A percentile compares a stretch with the other conserved stretches of the same genome.
These are phyloP conservation scores for Austroboletus novae-zelandiae DNA, from an alignment of 1,284 basidiomycete genomes.

Conservation along the genomic window DNA sequence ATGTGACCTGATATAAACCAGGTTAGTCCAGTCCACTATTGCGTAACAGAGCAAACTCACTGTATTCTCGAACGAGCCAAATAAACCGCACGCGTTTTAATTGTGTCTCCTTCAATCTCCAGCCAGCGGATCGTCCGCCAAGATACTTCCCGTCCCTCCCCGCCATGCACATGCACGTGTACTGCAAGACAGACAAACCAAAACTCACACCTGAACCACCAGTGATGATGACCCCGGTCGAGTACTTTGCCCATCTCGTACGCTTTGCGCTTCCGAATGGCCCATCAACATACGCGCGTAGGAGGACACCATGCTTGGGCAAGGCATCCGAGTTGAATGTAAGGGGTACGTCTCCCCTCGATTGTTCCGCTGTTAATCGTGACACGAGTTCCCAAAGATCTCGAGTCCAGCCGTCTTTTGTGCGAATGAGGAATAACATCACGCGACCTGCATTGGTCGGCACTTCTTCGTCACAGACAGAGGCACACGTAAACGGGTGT, in stretches of 20 bases:
- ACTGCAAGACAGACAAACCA: slow-evolving; percentile 71
- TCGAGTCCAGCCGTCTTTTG: slow-evolving; percentile 74
- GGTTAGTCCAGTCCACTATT: background rate
- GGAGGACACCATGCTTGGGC: slow-evolving; percentile 51
- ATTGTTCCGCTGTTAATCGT: slow-evolving; percentile 36
- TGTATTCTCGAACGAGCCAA: slow-evolving; percentile 83
- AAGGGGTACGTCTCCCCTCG: slow-evolving; percentile 28
- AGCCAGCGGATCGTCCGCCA: slow-evolving; percentile 44
- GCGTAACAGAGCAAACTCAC: slow-evolving; percentile 40
- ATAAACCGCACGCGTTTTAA: slow-evolving; percentile 72
- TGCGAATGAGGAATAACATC: slow-evolving; percentile 74
- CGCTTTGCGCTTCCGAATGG: slow-evolving; percentile 77
- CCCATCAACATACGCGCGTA: slow-evolving; percentile 71
- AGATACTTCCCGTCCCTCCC: slow-evolving; percentile 48
- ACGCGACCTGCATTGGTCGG: slow-evolving; percentile 47
- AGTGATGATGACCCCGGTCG: slow-evolving; percentile 67
- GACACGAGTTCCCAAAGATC: slow-evolving; percentile 65
- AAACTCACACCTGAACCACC: slow-evolving; percentile 84
- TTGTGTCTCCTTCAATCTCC: slow-evolving; percentile 44
- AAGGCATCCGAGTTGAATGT: slow-evolving; percentile 9
- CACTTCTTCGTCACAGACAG: slow-evolving; percentile 58
- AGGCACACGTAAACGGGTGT: slow-evolving; percentile 83
- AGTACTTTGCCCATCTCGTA: slow-evolving; percentile 63
- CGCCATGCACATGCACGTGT: slow-evolving; percentile 63
- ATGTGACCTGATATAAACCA: slow-evolving; percentile 60